A percentile compares a stretch with the other conserved stretches of the same genome.
phyloP scores from a whole-genome alignment of 1,139 yeast species.

The Zygosaccharomyces sapae region DNA sequence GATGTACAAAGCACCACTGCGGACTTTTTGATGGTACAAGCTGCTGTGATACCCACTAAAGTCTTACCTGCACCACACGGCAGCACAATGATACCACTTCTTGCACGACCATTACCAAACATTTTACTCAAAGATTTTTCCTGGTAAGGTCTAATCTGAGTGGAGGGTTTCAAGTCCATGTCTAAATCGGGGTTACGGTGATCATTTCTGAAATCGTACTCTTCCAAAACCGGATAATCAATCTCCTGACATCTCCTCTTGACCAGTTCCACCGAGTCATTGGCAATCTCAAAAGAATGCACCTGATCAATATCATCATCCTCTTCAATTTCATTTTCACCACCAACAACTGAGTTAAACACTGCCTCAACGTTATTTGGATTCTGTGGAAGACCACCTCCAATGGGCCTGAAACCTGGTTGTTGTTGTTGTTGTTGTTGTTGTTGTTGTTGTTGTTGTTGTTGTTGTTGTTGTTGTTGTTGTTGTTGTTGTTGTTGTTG shows the following conservation, averaged over 20 bases:
- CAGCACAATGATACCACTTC: constrained; percentile 94
- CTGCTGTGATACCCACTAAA: constrained; percentile 96
- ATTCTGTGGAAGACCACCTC: constrained; percentile 20
- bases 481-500: no score
- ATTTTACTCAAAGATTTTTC: constrained; percentile 92
- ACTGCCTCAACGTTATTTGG: constrained; percentile 58
- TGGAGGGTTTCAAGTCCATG: constrained; percentile 92
- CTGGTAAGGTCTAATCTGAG: constrained; percentile 96
- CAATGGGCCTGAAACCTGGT: constrained; percentile 2
- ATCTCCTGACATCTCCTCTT: constrained; percentile 94
- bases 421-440: constrained; percentile 6
- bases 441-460: no score
- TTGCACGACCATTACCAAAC: constrained; percentile 99
- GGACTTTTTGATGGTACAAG: constrained; percentile 92
- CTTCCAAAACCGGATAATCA: constrained; percentile 95
- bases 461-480: constrained; percentile 7
- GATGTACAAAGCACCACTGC: constrained; percentile 96
- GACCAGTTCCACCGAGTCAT: constrained; percentile 87
- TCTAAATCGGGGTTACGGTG: constrained; percentile 84
- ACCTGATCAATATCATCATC: constrained; percentile 88
- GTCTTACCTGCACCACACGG: constrained; percentile 99
- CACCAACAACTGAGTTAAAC: constrained; percentile 79
- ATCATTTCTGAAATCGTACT: constrained; percentile 94
- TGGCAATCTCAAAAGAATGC: constrained; percentile 88
- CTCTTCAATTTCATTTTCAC: constrained; percentile 52